Evolutionary conservation across 495 filamentous ascomycete genomes (phyloP).

Genomic region (Venustampulla echinocandica): DNA sequence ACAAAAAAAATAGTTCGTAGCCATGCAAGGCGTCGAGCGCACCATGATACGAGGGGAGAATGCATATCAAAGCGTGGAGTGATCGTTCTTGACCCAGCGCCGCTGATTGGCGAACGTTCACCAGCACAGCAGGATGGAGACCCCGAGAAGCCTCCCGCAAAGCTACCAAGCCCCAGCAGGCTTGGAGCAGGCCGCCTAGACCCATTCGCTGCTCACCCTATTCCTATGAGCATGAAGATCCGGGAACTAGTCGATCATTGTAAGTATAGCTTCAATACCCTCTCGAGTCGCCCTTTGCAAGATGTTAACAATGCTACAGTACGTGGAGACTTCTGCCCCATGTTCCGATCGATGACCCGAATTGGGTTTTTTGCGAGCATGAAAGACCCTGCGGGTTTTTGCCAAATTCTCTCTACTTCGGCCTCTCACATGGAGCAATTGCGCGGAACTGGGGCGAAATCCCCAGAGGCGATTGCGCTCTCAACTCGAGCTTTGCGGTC

Average conservation of each 20-base stretch:
- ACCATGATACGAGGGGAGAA: slow-evolving; percentile 2
- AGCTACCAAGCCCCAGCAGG: not conserved
- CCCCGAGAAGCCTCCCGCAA: too few relatives aligned
- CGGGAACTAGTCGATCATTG: slow-evolving; percentile 10
- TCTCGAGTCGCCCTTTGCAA: not conserved
- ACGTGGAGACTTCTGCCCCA: slow-evolving; percentile 7
- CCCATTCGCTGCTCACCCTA: slow-evolving; percentile 8
- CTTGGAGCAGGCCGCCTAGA: slow-evolving; percentile 4
- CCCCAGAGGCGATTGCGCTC: slow-evolving; percentile 6
- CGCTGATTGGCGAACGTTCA: not conserved
- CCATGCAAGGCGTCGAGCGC: slow-evolving; percentile 11
- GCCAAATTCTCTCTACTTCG: slow-evolving; percentile 11
- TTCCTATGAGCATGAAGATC: slow-evolving; percentile 5
- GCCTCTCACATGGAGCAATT: slow-evolving; percentile 3
- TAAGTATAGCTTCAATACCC: not conserved
- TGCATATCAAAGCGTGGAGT: not conserved
- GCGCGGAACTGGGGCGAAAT: not conserved
- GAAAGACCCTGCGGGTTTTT: slow-evolving; percentile 5
- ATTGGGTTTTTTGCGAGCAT: slow-evolving; percentile 9
- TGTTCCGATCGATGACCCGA: slow-evolving; percentile 9
- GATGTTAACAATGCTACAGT: not conserved
- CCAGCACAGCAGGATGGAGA: too few relatives aligned
- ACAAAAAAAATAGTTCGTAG: slow-evolving; percentile 10
- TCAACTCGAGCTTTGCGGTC: slow-evolving; percentile 9
- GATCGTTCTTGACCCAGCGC: slow-evolving; percentile 7